Evolutionary conservation across 192 early-diverging fungal genomes (phyloP), one percentile per base, ranked within the genome.

Genomic region (Coemansia sp.): DNA sequence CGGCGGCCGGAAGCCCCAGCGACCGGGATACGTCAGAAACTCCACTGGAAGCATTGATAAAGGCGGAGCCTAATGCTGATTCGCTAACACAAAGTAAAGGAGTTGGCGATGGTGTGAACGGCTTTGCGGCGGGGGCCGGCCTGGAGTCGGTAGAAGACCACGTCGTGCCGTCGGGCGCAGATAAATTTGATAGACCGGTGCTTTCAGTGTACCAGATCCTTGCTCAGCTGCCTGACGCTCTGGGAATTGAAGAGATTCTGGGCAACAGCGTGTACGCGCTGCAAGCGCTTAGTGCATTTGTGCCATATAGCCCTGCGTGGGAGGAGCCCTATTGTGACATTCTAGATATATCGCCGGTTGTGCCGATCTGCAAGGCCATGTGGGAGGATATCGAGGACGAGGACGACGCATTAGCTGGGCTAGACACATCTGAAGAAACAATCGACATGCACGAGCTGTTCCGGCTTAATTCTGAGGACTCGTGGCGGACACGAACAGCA

Each of bases 321-420:
- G 69, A 72, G 5, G 65, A 62, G 47, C 47, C 66, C 20, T 78
- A 78, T 52, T 78, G 75, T 59, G 69, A 78, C 57, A 52, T 78
- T 14, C 63, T 78, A 4, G 75, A 78, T 25, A 66, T 66, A 23
- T 78, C 69, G 4, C 75, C 75, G 5, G 75, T 79, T 12, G 68
- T 74, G 10, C 77, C 77, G 2, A 79, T 79, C 14, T 79, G 77
- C 60, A 79, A 70, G 48, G 70, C 77, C 11, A 79, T 79, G 77
- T 79, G 77, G 77, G 58, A 69, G 4, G 69, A 72, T 55, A 49
- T 52, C 3, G 59, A 28, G 9, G 60, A 61, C 20, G 50, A 54
- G 0, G 56, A 54, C 28, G 57, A 67, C 17, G 28, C 34, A 34
- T 11, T 15, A 20, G 17, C 2, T 23, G 19, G 14, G 10, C 34